phyloP scores from a whole-genome alignment of 2,329 filamentous ascomycete species.

The Pezicula carpinea region DNA sequence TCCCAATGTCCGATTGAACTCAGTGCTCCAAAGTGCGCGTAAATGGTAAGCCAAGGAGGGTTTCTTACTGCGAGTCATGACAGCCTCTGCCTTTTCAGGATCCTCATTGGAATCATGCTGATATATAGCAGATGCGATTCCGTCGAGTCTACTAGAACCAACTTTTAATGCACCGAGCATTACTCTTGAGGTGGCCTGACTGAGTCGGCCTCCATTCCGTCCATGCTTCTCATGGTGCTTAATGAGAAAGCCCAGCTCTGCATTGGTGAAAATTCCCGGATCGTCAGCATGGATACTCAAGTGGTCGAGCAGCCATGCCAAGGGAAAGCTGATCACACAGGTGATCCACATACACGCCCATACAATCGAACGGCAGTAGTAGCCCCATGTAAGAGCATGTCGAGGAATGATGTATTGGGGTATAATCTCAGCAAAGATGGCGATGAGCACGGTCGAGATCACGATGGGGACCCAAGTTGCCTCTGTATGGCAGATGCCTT shows the following conservation, averaged over 20 bases:
- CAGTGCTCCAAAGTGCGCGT: no score
- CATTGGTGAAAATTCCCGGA: slow-evolving; percentile 16
- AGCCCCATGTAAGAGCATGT: slow-evolving; percentile 19
- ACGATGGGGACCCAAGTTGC: slow-evolving; percentile 17
- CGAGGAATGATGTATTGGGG: slow-evolving; percentile 23
- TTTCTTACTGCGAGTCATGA: slow-evolving; percentile 1
- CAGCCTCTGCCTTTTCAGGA: slow-evolving; percentile 17
- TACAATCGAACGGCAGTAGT: slow-evolving; percentile 22
- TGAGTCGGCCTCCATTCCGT: slow-evolving; percentile 18
- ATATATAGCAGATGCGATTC: neutral
- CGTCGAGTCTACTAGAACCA: slow-evolving; percentile 15
- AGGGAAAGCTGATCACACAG: slow-evolving; percentile 17
- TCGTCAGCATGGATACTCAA: slow-evolving; percentile 6
- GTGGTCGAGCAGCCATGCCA: slow-evolving; percentile 19
- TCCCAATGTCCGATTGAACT: no score
- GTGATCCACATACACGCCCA: slow-evolving; percentile 24
- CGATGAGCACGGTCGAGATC: slow-evolving; percentile 20
- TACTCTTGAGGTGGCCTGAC: slow-evolving; percentile 16
- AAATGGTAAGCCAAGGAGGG: no score
- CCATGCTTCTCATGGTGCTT: slow-evolving; percentile 19
- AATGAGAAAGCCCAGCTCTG: slow-evolving; percentile 18
- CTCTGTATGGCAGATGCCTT: slow-evolving; percentile 11
- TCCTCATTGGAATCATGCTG: slow-evolving; percentile 10
- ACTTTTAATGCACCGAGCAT: slow-evolving; percentile 23
- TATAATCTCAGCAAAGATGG: slow-evolving; percentile 22